These are phyloP conservation scores for Carex kokanica DNA, from an alignment of 176 grass and related monocot genomes.

Conservation along the genomic window DNA sequence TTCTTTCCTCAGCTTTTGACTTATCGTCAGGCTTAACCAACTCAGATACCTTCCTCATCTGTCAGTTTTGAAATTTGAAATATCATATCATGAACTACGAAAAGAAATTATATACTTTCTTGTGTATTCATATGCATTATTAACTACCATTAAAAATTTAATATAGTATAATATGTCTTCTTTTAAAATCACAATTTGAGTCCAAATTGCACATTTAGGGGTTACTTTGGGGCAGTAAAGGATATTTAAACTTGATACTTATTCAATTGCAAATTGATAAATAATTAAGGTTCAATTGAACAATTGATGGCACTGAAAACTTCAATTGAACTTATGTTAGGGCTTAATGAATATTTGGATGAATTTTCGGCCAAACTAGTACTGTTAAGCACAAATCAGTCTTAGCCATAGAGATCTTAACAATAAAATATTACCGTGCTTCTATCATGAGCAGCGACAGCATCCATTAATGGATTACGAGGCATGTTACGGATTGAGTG, in stretches of 20 bases:
- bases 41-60: slow-evolving; percentile 95
- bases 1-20: slow-evolving; percentile 50
- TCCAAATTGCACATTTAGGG: neutral
- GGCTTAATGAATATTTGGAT: neutral
- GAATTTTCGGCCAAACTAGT: neutral
- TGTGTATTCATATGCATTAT: neutral
- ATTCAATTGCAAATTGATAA: neutral
- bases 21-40: slow-evolving; percentile 38
- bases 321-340: neutral
- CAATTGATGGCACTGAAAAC: neutral
- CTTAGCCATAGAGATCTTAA: neutral
- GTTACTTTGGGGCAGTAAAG: neutral
- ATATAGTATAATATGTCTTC: neutral
- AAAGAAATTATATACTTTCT: slow-evolving; percentile 12
- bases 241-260: neutral
- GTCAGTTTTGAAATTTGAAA: slow-evolving; percentile 13
- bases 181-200: neutral
- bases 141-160: neutral
- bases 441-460: slow-evolving; percentile 96
- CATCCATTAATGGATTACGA: slow-evolving; percentile 87
- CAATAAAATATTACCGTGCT: slow-evolving; percentile 60
- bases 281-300: neutral
- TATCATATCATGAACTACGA: slow-evolving; percentile 19
- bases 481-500: slow-evolving; percentile 70
- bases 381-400: neutral